Conservation (phyloP, 441 rosid genomes). For the Raphanus hybrid region DNA sequence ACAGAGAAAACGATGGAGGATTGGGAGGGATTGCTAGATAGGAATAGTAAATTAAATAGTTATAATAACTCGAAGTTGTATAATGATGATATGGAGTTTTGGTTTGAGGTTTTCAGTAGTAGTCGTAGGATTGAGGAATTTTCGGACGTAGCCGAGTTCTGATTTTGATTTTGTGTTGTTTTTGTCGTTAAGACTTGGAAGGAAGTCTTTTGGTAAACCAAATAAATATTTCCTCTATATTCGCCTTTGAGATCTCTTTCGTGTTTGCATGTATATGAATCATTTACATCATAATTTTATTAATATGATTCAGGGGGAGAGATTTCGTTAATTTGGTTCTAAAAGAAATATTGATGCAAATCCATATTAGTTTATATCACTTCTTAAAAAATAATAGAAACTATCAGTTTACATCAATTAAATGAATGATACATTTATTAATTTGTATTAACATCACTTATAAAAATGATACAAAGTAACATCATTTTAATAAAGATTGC, state of each 20-base stretch:
- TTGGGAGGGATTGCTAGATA: neutral
- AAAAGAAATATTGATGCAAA: neutral
- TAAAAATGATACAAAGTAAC: too few species aligned
- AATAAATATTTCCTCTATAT: conserved; percentile 13
- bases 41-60: neutral
- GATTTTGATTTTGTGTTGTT: conserved; percentile 10
- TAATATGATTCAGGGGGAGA: neutral
- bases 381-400: too few species aligned
- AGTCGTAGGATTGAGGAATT: conserved; percentile 22
- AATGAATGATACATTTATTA: too few species aligned
- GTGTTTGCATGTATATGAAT: conserved; percentile 17
- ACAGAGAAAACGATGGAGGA: neutral
- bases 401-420: too few species aligned
- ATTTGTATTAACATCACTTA: too few species aligned
- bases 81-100: conserved; percentile 40
- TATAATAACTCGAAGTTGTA: conserved; percentile 20
- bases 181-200: neutral
- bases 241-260: neutral
- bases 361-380: too few species aligned
- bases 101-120: conserved; percentile 34
- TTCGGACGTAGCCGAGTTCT: conserved; percentile 23
- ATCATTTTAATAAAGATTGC: too few species aligned
- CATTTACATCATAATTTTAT: neutral
- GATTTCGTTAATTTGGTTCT: neutral
- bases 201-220: conserved; percentile 17